A percentile compares a stretch with the other conserved stretches of the same genome.
Conservation (phyloP, 78 protist genomes). For the Dictyostelium intermedium region DNA sequence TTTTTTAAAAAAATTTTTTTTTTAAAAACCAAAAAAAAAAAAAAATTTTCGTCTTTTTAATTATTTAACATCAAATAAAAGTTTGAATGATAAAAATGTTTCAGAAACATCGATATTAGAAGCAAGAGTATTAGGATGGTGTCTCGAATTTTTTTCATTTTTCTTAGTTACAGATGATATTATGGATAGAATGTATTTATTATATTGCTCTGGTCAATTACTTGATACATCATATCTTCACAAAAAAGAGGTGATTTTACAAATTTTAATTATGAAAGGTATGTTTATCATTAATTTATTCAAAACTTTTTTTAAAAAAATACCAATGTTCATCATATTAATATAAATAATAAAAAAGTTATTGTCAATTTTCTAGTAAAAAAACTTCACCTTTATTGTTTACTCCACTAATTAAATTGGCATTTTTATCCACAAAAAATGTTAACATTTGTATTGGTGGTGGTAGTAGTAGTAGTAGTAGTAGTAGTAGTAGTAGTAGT, state of each 20-base stretch:
- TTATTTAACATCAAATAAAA: too few relatives aligned
- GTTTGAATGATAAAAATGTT: too few relatives aligned
- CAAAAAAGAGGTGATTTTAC: slow-evolving; percentile 5
- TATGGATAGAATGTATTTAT: not conserved
- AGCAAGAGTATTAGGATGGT: not conserved
- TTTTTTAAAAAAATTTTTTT: too few relatives aligned
- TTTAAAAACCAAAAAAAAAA: too few relatives aligned
- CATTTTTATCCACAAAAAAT: not conserved
- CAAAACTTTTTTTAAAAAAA: too few relatives aligned
- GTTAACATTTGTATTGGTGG: too few relatives aligned
- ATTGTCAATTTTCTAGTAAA: not conserved
- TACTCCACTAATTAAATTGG: not conserved
- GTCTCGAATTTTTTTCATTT: not conserved
- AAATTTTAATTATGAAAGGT: not conserved
- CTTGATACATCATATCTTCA: not conserved
- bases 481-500: too few relatives aligned
- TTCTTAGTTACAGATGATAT: not conserved
- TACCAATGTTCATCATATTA: too few relatives aligned
- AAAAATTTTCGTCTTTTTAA: too few relatives aligned
- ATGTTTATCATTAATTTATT: too few relatives aligned
- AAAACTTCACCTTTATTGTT: not conserved
- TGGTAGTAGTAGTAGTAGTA: too few relatives aligned
- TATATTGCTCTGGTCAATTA: not conserved
- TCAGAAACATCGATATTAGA: too few relatives aligned
- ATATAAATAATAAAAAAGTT: not conserved